Base-by-base conservation (phyloP, 2,329 filamentous ascomycete species). In the Ophiosphaerella herpotricha region DNA sequence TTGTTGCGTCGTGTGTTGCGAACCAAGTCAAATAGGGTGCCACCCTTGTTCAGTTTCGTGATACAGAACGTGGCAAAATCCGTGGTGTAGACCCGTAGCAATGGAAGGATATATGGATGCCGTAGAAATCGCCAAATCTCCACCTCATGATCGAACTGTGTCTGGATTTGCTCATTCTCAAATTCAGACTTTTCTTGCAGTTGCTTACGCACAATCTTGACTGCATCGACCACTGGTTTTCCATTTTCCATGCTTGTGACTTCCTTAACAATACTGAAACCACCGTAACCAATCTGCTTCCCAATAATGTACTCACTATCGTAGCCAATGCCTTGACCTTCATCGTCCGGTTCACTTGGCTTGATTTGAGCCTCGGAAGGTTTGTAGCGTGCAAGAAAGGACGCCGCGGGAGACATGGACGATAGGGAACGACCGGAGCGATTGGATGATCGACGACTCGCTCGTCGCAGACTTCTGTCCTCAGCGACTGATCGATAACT, bases 41-140 rank as follows among this genome's bases (percentile, higher is more conserved):
- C 85, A 35, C 84, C 84, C 26, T 81, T 80, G 56, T 83, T 84
- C 47, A 87, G 71, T 49, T 82, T 82, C 48, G 85, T 88, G 66
- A 88, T 86, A 63, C 85, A 87, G 56, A 85, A 88, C 0, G 85
- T 87, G n/a, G 85, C 85, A 61, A 82, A 86, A 39, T 86, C 82
- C 12, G 84, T 86, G 56, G 85, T 84, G 67, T 85, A 87, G 16
- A 87, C 85, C 5, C 82, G 79, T 50, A 86, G 78, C 7, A 88
- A 76, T 0, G 82, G 80, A 26, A 88, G 71, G 40, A 88, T 81
- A 62, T 87, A 80, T 1, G 78, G 78, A 61, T 88, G 84, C 47
- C 80, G 80, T 37, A 88, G 73, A 60, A 84, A 85, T 39, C 85
- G 80, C 85, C 85, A 88, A 35, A 88, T 80, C 37, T 82, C 80